These are phyloP conservation scores for Phialophora verrucosa DNA, from an alignment of 2,329 filamentous ascomycete genomes.

Conservation along the genomic window DNA sequence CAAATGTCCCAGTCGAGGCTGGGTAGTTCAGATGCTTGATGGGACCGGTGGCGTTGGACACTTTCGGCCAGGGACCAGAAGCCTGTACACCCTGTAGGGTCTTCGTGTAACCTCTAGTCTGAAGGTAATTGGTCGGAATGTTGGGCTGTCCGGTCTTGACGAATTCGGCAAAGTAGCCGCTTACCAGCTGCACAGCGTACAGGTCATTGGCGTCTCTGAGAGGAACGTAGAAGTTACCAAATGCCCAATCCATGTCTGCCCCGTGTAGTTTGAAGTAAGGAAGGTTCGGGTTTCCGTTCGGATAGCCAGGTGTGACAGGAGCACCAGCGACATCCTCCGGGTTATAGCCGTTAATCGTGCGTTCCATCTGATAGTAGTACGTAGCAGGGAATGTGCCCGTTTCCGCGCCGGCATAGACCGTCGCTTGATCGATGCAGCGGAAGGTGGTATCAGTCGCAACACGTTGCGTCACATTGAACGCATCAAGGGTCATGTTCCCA, in stretches of 20 bases:
- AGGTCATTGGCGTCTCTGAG: conserved; percentile 59
- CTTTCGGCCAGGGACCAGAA: conserved; percentile 48
- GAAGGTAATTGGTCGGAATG: conserved; percentile 52
- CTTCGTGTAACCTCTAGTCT: conserved; percentile 54
- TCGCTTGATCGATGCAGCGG: conserved; percentile 66
- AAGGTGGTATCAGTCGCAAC: conserved; percentile 65
- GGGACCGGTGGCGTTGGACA: conserved; percentile 46
- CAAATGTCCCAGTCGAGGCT: conserved; percentile 51
- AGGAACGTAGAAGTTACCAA: conserved; percentile 56
- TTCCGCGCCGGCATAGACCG: conserved; percentile 57
- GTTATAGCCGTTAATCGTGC: conserved; percentile 60
- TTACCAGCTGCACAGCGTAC: conserved; percentile 53
- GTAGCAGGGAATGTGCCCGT: conserved; percentile 55
- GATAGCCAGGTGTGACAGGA: conserved; percentile 46
- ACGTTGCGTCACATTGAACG: conserved; percentile 62
- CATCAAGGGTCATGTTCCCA: conserved; percentile 59
- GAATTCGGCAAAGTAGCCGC: conserved; percentile 59
- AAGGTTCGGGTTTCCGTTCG: conserved; percentile 57
- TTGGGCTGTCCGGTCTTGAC: conserved; percentile 59
- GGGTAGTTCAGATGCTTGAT: conserved; percentile 57
- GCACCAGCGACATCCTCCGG: conserved; percentile 60
- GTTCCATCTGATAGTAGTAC: conserved; percentile 67
- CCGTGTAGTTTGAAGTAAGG: conserved; percentile 65
- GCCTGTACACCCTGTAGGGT: conserved; percentile 49
- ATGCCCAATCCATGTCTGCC: conserved; percentile 61